Evolutionary conservation across 805 yeast species (phyloP).

Genomic region (Metschnikowia hibisci): DNA sequence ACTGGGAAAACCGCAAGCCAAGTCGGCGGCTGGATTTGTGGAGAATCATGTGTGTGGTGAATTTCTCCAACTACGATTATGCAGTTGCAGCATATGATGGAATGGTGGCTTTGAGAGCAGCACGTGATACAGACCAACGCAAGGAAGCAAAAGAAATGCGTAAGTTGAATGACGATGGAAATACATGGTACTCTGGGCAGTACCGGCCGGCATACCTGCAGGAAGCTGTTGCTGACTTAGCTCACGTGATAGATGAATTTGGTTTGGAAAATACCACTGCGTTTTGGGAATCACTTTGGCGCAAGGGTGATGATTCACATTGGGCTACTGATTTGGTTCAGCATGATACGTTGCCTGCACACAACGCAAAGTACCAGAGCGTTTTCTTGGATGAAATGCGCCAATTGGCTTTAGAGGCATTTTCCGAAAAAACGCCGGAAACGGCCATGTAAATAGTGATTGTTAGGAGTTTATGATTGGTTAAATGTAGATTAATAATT

Average conservation of each 20-base stretch:
- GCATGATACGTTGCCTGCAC: constrained; percentile 57
- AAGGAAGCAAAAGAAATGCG: constrained; percentile 62
- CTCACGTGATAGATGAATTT: constrained; percentile 63
- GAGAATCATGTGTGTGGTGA: constrained; percentile 86
- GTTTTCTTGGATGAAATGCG: constrained; percentile 61
- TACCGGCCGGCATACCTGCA: constrained; percentile 87
- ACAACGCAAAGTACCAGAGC: constrained; percentile 63
- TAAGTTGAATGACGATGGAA: constrained; percentile 69
- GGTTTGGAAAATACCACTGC: constrained; percentile 47
- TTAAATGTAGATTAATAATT: too few species aligned
- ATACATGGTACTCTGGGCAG: constrained; percentile 83
- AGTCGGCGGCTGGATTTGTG: constrained; percentile 79
- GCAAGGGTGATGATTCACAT: constrained; percentile 72
- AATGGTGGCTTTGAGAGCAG: constrained; percentile 65
- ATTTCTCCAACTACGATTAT: constrained; percentile 52
- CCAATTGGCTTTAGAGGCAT: constrained; percentile 34
- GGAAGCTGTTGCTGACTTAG: constrained; percentile 85
- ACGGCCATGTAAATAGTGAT: constrained; percentile 3
- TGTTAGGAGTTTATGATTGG: too few species aligned
- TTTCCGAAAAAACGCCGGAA: constrained; percentile 21
- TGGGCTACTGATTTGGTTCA: constrained; percentile 61
- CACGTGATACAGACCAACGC: constrained; percentile 60
- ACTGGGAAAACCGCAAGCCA: constrained; percentile 87
- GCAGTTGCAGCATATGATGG: constrained; percentile 74
- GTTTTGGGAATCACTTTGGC: constrained; percentile 84